Evolutionary conservation across 2,329 filamentous ascomycete genomes (phyloP).

Genomic region (Xylariales sp.): DNA sequence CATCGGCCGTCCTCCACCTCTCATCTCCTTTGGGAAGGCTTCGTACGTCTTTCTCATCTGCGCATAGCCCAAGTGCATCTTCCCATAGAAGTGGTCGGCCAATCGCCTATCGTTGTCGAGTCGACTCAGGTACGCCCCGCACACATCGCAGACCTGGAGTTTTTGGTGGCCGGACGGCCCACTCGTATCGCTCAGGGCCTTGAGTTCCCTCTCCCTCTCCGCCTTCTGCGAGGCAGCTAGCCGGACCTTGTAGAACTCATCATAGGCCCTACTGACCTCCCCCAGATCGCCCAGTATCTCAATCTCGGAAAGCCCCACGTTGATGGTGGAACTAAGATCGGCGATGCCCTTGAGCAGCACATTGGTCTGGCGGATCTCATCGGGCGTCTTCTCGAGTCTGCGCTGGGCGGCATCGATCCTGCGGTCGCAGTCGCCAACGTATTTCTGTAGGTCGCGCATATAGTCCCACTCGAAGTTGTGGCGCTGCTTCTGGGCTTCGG

Average conservation of each 20-base stretch:
- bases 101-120: constrained; percentile 91
- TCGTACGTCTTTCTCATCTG: constrained; percentile 96
- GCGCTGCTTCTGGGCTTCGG: constrained; percentile 65
- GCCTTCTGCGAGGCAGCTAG: constrained; percentile 76
- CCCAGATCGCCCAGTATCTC: constrained; percentile 78
- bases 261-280: constrained; percentile 74
- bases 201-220: constrained; percentile 82
- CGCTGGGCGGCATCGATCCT: constrained; percentile 88
- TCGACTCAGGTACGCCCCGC: constrained; percentile 86
- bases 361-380: constrained; percentile 95
- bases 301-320: constrained; percentile 79
- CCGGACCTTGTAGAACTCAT: constrained; percentile 82
- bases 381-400: constrained; percentile 90
- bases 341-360: constrained; percentile 80
- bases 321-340: constrained; percentile 73
- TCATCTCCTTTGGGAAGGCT: constrained; percentile 79
- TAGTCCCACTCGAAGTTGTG: constrained; percentile 97
- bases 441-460: constrained; percentile 89
- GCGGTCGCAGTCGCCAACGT: constrained; percentile 94
- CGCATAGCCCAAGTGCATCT: constrained; percentile 98
- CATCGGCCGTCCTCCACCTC: constrained; percentile 59
- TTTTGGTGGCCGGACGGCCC: constrained; percentile 96
- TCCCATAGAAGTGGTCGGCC: constrained; percentile 97
- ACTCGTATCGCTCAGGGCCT: constrained; percentile 83
- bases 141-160: constrained; percentile 96